Conservation (phyloP, 805 yeast species). For the Cyberlindnera mississippiensis region DNA sequence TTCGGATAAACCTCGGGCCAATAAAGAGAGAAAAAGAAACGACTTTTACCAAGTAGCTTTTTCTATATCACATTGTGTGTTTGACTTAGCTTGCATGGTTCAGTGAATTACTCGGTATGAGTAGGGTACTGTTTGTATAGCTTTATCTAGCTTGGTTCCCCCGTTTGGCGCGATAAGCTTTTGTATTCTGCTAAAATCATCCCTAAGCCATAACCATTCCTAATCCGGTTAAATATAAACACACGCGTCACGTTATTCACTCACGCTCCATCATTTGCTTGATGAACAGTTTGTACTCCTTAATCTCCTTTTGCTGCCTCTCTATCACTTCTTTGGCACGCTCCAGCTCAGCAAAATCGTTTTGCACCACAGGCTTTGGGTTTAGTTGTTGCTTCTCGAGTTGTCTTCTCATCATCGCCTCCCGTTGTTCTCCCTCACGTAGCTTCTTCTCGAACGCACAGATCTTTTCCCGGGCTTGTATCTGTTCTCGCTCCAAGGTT, state of each 20-base stretch:
- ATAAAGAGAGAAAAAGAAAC: not conserved
- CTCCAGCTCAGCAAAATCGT: not conserved
- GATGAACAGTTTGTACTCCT: constrained; percentile 24
- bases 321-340: constrained; percentile 3
- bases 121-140: no score
- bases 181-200: no score
- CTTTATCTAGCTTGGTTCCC: no score
- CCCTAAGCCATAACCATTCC: no score
- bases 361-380: not conserved
- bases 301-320: constrained; percentile 20
- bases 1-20: not conserved
- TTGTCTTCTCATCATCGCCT: not conserved
- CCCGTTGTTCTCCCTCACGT: constrained; percentile 2
- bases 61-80: not conserved
- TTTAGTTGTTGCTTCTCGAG: not conserved
- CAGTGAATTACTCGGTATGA: no score
- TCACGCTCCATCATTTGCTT: constrained; percentile 24
- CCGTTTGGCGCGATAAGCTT: no score
- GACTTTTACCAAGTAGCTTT: not conserved
- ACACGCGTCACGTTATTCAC: not conserved
- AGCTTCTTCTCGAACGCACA: constrained; percentile 4
- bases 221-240: constrained; percentile 1
- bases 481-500: constrained; percentile 2
- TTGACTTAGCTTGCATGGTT: not conserved
- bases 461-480: not conserved